Conservation (phyloP, 306 rosid genomes). For the Lathyrus sativus region DNA sequence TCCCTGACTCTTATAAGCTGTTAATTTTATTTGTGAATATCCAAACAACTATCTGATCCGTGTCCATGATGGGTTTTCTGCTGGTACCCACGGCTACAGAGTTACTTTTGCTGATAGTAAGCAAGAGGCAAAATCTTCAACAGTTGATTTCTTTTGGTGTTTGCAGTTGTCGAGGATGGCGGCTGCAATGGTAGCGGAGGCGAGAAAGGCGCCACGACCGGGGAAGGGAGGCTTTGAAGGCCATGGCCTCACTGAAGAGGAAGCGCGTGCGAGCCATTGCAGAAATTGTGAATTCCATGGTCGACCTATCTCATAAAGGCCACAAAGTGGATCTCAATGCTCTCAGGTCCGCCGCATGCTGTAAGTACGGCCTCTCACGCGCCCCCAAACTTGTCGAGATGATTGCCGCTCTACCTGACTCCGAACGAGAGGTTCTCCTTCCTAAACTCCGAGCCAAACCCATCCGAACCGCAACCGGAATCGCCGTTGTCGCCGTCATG, state of each 20-base stretch:
- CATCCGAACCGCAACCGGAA: conserved; percentile 91
- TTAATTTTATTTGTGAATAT: no score
- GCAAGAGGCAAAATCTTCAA: neutral
- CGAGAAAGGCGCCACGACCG: conserved; percentile 72
- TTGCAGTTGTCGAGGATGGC: conserved; percentile 5
- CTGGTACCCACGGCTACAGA: no score
- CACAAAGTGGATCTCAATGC: conserved; percentile 87
- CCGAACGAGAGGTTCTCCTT: conserved; percentile 79
- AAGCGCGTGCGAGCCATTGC: conserved; percentile 94
- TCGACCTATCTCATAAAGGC: conserved; percentile 83
- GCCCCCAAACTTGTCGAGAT: conserved; percentile 96
- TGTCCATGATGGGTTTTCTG: no score
- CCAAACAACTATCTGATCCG: no score
- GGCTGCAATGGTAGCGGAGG: conserved; percentile 50
- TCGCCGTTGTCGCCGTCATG: conserved; percentile 97
- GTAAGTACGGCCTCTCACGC: conserved; percentile 92
- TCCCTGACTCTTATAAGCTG: no score
- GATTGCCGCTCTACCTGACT: conserved; percentile 90
- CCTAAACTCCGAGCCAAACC: conserved; percentile 97
- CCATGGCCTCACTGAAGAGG: conserved; percentile 86
- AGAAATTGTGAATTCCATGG: conserved; percentile 90
- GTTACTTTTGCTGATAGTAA: neutral
- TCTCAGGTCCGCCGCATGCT: conserved; percentile 87
- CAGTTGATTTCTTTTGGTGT: neutral
- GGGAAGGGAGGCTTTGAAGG: conserved; percentile 86